A percentile compares a stretch with the other conserved stretches of the same genome.
These are phyloP conservation scores for Escovopsis sp. DNA, from an alignment of 2,329 filamentous ascomycete species.

Conservation along the genomic window DNA sequence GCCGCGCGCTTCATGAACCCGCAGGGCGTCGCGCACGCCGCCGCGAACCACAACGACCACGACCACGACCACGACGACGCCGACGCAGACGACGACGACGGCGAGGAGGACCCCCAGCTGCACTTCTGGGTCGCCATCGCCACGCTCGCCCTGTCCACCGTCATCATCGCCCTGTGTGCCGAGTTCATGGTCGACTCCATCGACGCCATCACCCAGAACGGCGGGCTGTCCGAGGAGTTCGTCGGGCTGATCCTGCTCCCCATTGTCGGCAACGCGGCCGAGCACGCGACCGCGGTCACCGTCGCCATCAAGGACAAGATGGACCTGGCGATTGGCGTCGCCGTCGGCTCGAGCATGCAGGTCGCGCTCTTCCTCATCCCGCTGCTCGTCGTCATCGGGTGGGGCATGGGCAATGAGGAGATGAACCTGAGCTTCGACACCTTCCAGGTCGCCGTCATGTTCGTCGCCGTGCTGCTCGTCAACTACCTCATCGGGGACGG, in stretches of 20 bases:
- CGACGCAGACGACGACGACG: constrained; percentile 38
- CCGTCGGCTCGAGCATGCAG: constrained; percentile 68
- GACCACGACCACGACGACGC: constrained; percentile 59
- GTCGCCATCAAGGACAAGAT: constrained; percentile 76
- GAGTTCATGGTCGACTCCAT: constrained; percentile 68
- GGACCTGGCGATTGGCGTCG: constrained; percentile 69
- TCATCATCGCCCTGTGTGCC: constrained; percentile 66
- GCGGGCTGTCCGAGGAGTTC: constrained; percentile 54
- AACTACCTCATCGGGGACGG: constrained; percentile 80
- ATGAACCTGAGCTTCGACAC: constrained; percentile 80
- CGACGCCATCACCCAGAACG: constrained; percentile 46
- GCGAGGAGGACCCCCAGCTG: constrained; percentile 61
- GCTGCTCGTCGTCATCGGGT: constrained; percentile 61
- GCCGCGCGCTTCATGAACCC: constrained; percentile 30
- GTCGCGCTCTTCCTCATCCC: constrained; percentile 69
- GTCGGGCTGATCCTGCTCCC: constrained; percentile 68
- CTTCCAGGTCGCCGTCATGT: constrained; percentile 77
- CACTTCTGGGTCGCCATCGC: constrained; percentile 56
- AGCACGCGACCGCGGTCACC: constrained; percentile 68
- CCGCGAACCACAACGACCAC: no score
- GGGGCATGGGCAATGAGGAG: constrained; percentile 54
- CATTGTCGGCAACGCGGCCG: constrained; percentile 72
- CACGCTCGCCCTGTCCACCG: constrained; percentile 59
- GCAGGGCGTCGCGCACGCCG: constrained; percentile 23
- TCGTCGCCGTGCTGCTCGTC: constrained; percentile 69